phyloP scores from a whole-genome alignment of 352 stramenopile species.

The Globisporangium yorkense region DNA sequence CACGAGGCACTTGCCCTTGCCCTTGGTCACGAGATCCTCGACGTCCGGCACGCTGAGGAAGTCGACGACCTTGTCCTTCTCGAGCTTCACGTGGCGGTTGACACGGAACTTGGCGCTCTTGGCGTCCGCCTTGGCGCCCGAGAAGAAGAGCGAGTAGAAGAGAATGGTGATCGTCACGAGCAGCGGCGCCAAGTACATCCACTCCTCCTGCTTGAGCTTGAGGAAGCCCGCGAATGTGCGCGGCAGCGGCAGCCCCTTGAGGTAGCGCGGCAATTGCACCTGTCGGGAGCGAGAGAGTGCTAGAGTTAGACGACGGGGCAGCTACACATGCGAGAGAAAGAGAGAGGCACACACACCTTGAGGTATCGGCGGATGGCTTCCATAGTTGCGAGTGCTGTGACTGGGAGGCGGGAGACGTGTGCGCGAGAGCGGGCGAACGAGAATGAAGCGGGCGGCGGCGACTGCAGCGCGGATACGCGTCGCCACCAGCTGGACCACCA shows the following conservation, averaged over 20 bases:
- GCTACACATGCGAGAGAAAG: background rate
- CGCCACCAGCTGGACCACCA: no score
- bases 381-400: conserved; percentile 24
- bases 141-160: conserved; percentile 59
- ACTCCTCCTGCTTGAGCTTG: conserved; percentile 84
- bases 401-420: no score
- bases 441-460: background rate
- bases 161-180: conserved; percentile 71
- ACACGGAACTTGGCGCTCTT: conserved; percentile 47
- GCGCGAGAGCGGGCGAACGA: no score
- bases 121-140: conserved; percentile 32
- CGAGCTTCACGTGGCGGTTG: conserved; percentile 61
- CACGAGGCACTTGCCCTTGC: conserved; percentile 75
- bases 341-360: conserved; percentile 31
- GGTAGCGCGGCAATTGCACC: conserved; percentile 72
- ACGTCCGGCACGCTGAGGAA: conserved; percentile 62
- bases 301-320: background rate
- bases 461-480: no score
- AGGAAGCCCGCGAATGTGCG: conserved; percentile 77
- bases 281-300: conserved; percentile 7
- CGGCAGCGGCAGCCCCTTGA: conserved; percentile 75
- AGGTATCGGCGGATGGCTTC: conserved; percentile 78
- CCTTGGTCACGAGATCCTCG: conserved; percentile 69
- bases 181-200: conserved; percentile 78
- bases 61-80: conserved; percentile 82